phyloP scores from a whole-genome alignment of 768 basidiomycete species.

The Tylopilus felleus region DNA sequence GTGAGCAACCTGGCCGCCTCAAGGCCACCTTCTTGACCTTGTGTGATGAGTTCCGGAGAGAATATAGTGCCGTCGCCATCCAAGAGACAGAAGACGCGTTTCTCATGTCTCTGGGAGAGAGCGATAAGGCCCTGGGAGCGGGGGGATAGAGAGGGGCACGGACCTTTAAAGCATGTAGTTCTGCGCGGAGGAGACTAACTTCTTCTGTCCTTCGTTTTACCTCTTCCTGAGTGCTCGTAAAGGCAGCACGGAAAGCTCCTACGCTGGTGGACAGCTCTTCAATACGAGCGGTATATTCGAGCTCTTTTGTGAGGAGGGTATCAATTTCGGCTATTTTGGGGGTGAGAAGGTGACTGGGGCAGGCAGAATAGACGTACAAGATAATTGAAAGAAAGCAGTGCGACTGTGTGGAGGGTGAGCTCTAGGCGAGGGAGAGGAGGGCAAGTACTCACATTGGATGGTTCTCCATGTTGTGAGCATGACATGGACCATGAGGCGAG shows the following conservation, averaged over 20 bases:
- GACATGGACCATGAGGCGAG: background rate
- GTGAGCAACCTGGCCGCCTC: conserved; percentile 49
- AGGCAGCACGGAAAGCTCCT: conserved; percentile 27
- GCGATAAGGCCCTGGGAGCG: background rate
- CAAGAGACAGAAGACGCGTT: conserved; percentile 45
- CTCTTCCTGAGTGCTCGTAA: conserved; percentile 20
- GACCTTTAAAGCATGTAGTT: conserved; percentile 31
- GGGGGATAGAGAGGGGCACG: background rate
- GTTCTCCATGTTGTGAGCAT: conserved; percentile 10
- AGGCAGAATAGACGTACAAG: conserved; percentile 3
- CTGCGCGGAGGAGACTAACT: conserved; percentile 15
- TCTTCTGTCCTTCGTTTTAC: conserved; percentile 16
- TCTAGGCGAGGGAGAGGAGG: background rate
- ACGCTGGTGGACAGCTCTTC: conserved; percentile 24
- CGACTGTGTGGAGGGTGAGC: conserved; percentile 4
- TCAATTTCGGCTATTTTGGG: conserved; percentile 30
- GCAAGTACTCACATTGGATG: conserved; percentile 15
- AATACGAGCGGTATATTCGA: conserved; percentile 16
- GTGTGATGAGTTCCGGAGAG: conserved; percentile 45
- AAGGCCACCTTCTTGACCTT: conserved; percentile 57
- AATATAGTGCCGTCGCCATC: conserved; percentile 69
- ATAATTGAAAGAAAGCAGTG: background rate
- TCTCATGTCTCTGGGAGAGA: conserved; percentile 24
- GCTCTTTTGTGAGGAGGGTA: conserved; percentile 22
- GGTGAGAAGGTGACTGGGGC: background rate